Conservation (phyloP, 305 asterid species). For the Fraxinus nigra region DNA sequence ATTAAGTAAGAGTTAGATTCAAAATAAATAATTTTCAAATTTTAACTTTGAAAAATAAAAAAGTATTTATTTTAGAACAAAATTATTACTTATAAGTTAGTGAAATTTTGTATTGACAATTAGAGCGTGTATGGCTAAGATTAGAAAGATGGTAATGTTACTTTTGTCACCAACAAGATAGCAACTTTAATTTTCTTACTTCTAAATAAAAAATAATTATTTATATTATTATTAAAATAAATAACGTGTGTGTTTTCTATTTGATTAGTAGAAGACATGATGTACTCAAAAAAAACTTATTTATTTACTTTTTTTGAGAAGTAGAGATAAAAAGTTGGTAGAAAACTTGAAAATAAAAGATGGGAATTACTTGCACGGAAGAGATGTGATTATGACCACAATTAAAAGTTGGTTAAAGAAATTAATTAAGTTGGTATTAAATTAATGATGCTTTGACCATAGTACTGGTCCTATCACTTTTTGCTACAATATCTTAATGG, state of each 20-base stretch:
- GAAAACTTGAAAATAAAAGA: background rate
- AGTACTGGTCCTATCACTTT: background rate
- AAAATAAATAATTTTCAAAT: background rate
- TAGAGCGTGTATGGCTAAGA: background rate
- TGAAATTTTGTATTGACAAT: background rate
- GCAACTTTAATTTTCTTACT: background rate
- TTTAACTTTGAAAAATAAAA: background rate
- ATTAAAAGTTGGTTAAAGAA: background rate
- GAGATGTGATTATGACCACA: background rate
- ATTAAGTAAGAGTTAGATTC: background rate
- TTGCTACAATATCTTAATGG: background rate
- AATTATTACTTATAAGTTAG: background rate
- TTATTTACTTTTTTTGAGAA: background rate
- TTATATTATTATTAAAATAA: background rate
- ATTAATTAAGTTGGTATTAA: background rate
- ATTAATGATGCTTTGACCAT: background rate
- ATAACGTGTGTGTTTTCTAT: background rate
- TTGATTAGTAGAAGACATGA: background rate
- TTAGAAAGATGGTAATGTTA: background rate
- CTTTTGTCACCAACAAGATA: background rate
- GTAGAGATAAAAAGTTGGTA: background rate
- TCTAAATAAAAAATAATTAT: background rate
- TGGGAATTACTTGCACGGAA: conserved; percentile 27
- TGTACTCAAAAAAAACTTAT: background rate
- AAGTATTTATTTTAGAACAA: too few relatives aligned